Evolutionary conservation across 768 basidiomycete genomes (phyloP).

Genomic region (Cytidiella melzeri): DNA sequence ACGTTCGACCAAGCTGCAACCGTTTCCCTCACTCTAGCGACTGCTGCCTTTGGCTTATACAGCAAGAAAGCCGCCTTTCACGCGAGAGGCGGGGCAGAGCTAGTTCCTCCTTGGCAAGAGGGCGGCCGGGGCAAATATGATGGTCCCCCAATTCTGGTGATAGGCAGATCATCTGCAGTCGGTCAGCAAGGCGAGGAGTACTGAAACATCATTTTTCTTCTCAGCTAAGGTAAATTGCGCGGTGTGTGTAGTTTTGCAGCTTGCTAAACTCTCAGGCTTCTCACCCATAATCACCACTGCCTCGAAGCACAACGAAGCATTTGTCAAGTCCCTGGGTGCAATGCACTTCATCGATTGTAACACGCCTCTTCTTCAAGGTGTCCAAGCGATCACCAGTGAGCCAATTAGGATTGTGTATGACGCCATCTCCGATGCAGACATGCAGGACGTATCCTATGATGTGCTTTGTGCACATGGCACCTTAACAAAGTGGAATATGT

Average conservation of each 20-base stretch:
- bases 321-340: slow-evolving; percentile 24
- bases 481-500: too few species aligned
- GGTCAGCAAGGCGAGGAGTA: slow-evolving; percentile 19
- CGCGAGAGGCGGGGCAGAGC: slow-evolving; percentile 14
- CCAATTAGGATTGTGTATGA: slow-evolving; percentile 16
- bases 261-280: slow-evolving; percentile 25
- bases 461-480: slow-evolving; percentile 17
- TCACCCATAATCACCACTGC: slow-evolving; percentile 27
- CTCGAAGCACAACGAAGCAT: slow-evolving; percentile 18
- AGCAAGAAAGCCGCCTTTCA: not conserved
- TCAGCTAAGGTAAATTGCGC: not conserved
- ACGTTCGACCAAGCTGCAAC: slow-evolving; percentile 27
- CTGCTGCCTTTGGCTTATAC: slow-evolving; percentile 27
- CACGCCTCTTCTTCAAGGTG: not conserved
- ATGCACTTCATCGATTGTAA: slow-evolving; percentile 25
- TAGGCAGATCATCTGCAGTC: slow-evolving; percentile 21
- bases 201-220: not conserved
- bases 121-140: slow-evolving; percentile 24
- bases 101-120: slow-evolving; percentile 22
- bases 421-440: slow-evolving; percentile 8
- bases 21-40: slow-evolving; percentile 26
- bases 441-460: slow-evolving; percentile 16
- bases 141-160: slow-evolving; percentile 22
- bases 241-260: slow-evolving; percentile 19
- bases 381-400: slow-evolving; percentile 1